Evolutionary conservation across 2,329 filamentous ascomycete genomes (phyloP), one percentile per base, ranked within the genome.

Genomic region (Colletotrichum destructivum): DNA sequence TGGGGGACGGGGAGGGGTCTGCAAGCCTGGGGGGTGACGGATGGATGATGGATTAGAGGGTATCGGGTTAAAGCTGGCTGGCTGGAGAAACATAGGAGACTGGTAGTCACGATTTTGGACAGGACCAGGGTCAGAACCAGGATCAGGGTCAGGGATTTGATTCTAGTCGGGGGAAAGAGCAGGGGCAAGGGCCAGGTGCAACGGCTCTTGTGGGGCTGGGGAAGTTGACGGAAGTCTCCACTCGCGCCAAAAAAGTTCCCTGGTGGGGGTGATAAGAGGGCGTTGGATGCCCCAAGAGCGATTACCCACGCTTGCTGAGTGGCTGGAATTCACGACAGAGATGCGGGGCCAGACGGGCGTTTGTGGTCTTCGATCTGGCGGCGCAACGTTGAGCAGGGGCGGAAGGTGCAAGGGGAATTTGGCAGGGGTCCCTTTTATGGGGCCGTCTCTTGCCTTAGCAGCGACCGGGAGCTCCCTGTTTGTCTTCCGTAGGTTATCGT

Each of bases 361-460:
- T 57, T 71, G 64, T 68, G 68, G 68, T 62, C 64, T 62, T 56
- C 68, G 68, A 71, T 71, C 68, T 71, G 68, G 68, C 56, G 64
- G 38, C 23, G 54, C 62, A 66, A 49, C 60, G 44, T 54, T 38
- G 46, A 16, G 54, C 62, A 61, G 49, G 55, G 62, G 61, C 18
- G 12, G 6, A 13, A 38, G 42, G 54, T 13, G 18, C 31, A 7
- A 13, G 31, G 13, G 35, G 9, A 35, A 1, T 35, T 35, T 35
- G 31, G 8, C 8, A 31, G 26, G 26, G 26, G 26, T 31, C 26
- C 5, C 31, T 38, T 11, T 38, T 38, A 38, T 38, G 35, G 8
- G 35, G 35, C 35, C 35, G 13, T 57, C 54, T 35, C 18, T 42
- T n/a, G 6, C 35, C 57, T 12, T 8, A 38, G 9, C 35, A 38